Base-by-base conservation (phyloP, 2,329 filamentous ascomycete species). In the Metarhizium anisopliae region DNA sequence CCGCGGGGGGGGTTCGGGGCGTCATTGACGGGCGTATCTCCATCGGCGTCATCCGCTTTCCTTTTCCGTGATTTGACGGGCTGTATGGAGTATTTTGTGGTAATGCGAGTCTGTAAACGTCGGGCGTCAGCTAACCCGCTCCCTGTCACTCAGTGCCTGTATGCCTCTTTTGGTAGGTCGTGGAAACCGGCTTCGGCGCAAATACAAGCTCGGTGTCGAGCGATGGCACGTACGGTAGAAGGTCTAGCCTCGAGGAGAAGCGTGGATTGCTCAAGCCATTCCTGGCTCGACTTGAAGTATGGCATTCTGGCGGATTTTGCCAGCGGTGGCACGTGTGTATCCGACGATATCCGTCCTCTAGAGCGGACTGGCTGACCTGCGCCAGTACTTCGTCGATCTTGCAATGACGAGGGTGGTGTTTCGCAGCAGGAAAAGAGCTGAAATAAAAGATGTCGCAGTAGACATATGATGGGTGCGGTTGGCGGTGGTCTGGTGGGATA, bases 231-330 rank as follows among this genome's bases (percentile, higher is more conserved):
- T 82, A 95, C 93, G 45, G 89, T 91, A 38, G 82, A 83, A 4
- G 94, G 94, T 51, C 90, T 85, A 55, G 94, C 93, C 73, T 94
- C 83, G 55, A 99, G 78, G 56, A 99, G 85, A 58, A 92, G 83
- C 18, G 85, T 78, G 14, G 93, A 96, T 72, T 96, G 88, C 65
- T 87, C 85, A 62, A 96, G 88, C 88, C 91, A 99, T 75, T 92
- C 87, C 73, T 95, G 86, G 72, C 89, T 89, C 56, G 89, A 91
- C 53, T 81, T 76, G 69, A 95, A 84, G 70, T 95, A 84, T 70
- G 88, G 86, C 92, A 96, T 96, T 14, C 3, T 14, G 42, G n/a
- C 42, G 8, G 18, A 49, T 11, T 29, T 3, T 11, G 45, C 20
- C 45, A 5, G 16, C n/a, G 42, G 7, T 4, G 42, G 18, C 16